Evolutionary conservation across 805 yeast species (phyloP).

Genomic region (Metschnikowia kofuensis): DNA sequence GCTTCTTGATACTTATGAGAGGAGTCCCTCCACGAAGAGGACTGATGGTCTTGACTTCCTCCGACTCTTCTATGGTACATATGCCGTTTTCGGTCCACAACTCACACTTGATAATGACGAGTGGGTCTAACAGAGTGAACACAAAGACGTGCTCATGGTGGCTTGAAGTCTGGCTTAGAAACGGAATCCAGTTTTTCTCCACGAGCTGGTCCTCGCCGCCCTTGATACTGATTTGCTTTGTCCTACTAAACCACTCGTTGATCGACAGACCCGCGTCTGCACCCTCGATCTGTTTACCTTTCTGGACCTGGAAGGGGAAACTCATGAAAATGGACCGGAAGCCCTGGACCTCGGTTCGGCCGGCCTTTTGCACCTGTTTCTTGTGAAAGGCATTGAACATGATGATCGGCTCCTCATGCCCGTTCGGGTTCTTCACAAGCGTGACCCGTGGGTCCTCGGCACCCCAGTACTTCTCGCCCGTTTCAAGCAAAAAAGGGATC

Average conservation of each 20-base stretch:
- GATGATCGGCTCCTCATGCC: slow-evolving; percentile 45
- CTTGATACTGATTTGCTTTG: slow-evolving; percentile 7
- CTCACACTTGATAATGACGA: slow-evolving; percentile 28
- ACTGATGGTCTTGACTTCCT: slow-evolving; percentile 14
- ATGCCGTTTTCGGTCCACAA: slow-evolving; percentile 20
- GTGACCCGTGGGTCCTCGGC: slow-evolving; percentile 51
- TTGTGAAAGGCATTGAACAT: slow-evolving; percentile 36
- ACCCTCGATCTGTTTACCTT: slow-evolving; percentile 6
- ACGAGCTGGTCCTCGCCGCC: slow-evolving; percentile 9
- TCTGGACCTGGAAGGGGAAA: slow-evolving; percentile 17
- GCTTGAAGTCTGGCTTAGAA: slow-evolving; percentile 26
- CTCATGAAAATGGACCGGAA: slow-evolving; percentile 13
- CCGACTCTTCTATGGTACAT: slow-evolving; percentile 17
- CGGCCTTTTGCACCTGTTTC: not conserved
- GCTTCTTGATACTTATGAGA: slow-evolving; percentile 10
- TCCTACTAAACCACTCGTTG: slow-evolving; percentile 2
- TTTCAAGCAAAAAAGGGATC: slow-evolving; percentile 7
- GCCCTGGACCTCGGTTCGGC: not conserved
- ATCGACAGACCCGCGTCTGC: not conserved
- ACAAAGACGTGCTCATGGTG: slow-evolving; percentile 29
- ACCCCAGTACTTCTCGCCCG: slow-evolving; percentile 26
- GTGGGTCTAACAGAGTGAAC: slow-evolving; percentile 31
- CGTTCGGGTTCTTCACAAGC: slow-evolving; percentile 27
- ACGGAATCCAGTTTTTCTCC: slow-evolving; percentile 40
- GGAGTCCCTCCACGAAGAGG: slow-evolving; percentile 23